Evolutionary conservation across 2,329 filamentous ascomycete species (phyloP), one percentile per base, ranked within the genome.

Genomic region (Trichoderma polysporum): DNA sequence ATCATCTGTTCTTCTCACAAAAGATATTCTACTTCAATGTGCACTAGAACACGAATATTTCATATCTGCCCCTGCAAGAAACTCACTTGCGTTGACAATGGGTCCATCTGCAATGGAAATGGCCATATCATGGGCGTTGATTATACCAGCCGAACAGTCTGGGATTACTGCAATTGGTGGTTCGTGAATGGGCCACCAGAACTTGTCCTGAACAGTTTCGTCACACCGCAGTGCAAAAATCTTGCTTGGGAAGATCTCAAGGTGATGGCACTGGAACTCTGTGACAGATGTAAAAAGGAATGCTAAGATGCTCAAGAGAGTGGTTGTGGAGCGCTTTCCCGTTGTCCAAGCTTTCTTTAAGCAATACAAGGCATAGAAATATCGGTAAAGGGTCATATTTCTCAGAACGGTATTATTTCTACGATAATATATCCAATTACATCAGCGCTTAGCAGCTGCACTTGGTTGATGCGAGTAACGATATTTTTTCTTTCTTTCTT

Each of bases 161-260:
- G 73, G 73, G 68, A 73, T 3, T 73, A 73, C 5, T 74, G 73
- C 66, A 67, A 70, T 15, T 73, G 72, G 72, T 74, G 73, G 73
- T 68, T 74, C 49, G 54, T 66, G 22, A 69, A 74, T 31, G 73
- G 73, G 6, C 73, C 73, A 1, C 67, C 72, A 33, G 71, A 74
- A n/a, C 71, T 73, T 19, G 73, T 74, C 4, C 66, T 74, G 35
- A 74, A 73, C 57, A 70, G 73, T 19, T 73, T 70, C 19, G 56
- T 74, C 37, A 73, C 73, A 35, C 73, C 73, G 33, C 71, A 65
- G n/a, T 74, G 73, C 27, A 52, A 65, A 41, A 54, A 69, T 9
- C 73, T 74, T 56, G 57, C 31, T 19, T 74, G 73, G 73, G 63
- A 70, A 25, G 72, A 69, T 15, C 65, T 73, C n/a, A 67, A 45